A percentile compares a stretch with the other conserved stretches of the same genome.
These are phyloP conservation scores for Xylariaceae sp. DNA, from an alignment of 2,329 filamentous ascomycete species.

Conservation along the genomic window DNA sequence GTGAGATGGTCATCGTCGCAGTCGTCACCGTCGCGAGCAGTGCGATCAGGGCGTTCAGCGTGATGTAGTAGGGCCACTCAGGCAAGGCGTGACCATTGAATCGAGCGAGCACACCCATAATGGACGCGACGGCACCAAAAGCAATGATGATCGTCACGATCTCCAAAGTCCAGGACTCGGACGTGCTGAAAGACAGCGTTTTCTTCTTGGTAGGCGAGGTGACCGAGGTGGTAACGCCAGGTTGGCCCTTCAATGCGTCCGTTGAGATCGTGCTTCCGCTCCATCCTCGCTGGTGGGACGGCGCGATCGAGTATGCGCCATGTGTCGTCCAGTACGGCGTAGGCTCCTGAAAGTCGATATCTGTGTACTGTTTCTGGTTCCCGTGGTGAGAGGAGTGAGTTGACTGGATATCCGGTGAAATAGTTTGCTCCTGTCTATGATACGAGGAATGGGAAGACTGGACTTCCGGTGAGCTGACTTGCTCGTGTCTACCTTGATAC, in stretches of 20 bases:
- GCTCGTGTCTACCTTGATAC: too few species aligned
- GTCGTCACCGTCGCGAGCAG: constrained; percentile 26
- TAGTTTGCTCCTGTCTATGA: too few species aligned
- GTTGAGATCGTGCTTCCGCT: constrained; percentile 17
- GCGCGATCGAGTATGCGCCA: not conserved
- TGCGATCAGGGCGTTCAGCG: constrained; percentile 29
- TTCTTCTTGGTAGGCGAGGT: constrained; percentile 1
- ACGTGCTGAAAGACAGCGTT: not conserved
- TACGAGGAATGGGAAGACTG: too few species aligned
- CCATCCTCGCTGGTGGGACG: constrained; percentile 17
- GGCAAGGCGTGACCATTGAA: constrained; percentile 24
- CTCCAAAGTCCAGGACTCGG: constrained; percentile 24
- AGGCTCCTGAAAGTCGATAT: too few species aligned
- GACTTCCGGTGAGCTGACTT: too few species aligned
- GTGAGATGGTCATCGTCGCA: constrained; percentile 24
- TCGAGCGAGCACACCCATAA: constrained; percentile 25
- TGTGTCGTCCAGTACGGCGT: not conserved
- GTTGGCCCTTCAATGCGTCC: constrained; percentile 5
- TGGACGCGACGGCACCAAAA: constrained; percentile 21
- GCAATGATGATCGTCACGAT: constrained; percentile 22
- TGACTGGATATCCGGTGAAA: too few species aligned
- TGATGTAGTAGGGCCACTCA: constrained; percentile 29
- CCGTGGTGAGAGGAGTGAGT: too few species aligned
- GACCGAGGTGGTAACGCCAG: constrained; percentile 1
- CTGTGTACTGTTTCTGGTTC: too few species aligned